phyloP scores from a whole-genome alignment of 2,329 filamentous ascomycete species.

The Chlorencoelia australis region DNA sequence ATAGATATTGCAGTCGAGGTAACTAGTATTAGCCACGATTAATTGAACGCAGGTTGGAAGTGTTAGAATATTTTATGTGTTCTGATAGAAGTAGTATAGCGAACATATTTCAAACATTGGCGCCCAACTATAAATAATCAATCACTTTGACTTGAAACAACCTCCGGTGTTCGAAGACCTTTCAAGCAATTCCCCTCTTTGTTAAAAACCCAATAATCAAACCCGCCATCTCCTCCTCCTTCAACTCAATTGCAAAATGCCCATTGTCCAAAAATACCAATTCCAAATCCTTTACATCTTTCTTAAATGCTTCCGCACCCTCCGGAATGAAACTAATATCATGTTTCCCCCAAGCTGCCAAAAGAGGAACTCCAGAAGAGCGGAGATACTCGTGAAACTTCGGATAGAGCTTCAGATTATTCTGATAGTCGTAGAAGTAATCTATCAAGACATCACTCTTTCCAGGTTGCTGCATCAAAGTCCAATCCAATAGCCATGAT shows the following conservation, averaged over 20 bases:
- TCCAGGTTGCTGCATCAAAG: slow-evolving; percentile 38
- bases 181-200: slow-evolving; percentile 18
- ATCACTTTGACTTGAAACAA: too few relatives aligned
- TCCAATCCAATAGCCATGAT: slow-evolving; percentile 37
- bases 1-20: too few relatives aligned
- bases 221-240: slow-evolving; percentile 14
- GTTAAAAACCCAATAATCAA: slow-evolving; percentile 20
- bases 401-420: slow-evolving; percentile 43
- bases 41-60: too few relatives aligned
- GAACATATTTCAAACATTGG: too few relatives aligned
- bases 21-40: too few relatives aligned
- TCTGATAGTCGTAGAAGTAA: slow-evolving; percentile 46
- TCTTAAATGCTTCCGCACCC: slow-evolving; percentile 43
- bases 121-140: too few relatives aligned
- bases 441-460: slow-evolving; percentile 45
- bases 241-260: slow-evolving; percentile 38
- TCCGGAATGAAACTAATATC: slow-evolving; percentile 40
- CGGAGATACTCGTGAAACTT: slow-evolving; percentile 46
- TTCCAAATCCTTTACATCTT: slow-evolving; percentile 38
- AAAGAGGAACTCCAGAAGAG: slow-evolving; percentile 38
- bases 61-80: too few relatives aligned
- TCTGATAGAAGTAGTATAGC: too few relatives aligned
- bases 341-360: slow-evolving; percentile 49
- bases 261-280: slow-evolving; percentile 43
- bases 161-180: too few relatives aligned